Conservation (phyloP, 2,329 filamentous ascomycete species). For the Myrmaecium sp. region DNA sequence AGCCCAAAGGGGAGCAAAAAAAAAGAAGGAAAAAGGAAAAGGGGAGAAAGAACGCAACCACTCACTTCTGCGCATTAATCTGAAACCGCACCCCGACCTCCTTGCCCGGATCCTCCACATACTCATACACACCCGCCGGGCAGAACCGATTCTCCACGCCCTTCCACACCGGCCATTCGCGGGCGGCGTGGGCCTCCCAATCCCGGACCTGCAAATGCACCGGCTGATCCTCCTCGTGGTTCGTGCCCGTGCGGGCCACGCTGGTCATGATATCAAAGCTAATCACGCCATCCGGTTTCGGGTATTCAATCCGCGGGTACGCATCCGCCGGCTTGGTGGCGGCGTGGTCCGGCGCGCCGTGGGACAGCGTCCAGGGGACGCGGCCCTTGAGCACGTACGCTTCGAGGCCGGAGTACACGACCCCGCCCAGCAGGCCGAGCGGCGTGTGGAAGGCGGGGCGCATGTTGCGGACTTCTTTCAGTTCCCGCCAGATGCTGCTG, state of each 20-base stretch:
- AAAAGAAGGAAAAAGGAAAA: slow-evolving; percentile 1
- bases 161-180: slow-evolving; percentile 74
- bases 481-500: slow-evolving; percentile 82
- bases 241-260: slow-evolving; percentile 87
- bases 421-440: slow-evolving; percentile 74
- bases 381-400: slow-evolving; percentile 74
- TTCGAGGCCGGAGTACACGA: slow-evolving; percentile 86
- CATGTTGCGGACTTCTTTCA: slow-evolving; percentile 94
- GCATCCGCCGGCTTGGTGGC: slow-evolving; percentile 66
- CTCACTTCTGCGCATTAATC: slow-evolving; percentile 95
- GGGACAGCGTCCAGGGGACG: slow-evolving; percentile 81
- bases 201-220: slow-evolving; percentile 90
- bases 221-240: slow-evolving; percentile 97
- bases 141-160: slow-evolving; percentile 94
- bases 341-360: slow-evolving; percentile 60
- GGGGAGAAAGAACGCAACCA: slow-evolving; percentile 10
- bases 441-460: slow-evolving; percentile 83
- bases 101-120: slow-evolving; percentile 82
- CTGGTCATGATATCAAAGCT: slow-evolving; percentile 93
- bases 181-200: slow-evolving; percentile 76
- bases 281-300: slow-evolving; percentile 89
- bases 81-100: slow-evolving; percentile 84
- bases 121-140: slow-evolving; percentile 94
- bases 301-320: slow-evolving; percentile 82
- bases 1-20: background rate